Evolutionary conservation across 2,329 filamentous ascomycete species (phyloP), one percentile per base, ranked within the genome.

Genomic region (Aspergillus intermedius): DNA sequence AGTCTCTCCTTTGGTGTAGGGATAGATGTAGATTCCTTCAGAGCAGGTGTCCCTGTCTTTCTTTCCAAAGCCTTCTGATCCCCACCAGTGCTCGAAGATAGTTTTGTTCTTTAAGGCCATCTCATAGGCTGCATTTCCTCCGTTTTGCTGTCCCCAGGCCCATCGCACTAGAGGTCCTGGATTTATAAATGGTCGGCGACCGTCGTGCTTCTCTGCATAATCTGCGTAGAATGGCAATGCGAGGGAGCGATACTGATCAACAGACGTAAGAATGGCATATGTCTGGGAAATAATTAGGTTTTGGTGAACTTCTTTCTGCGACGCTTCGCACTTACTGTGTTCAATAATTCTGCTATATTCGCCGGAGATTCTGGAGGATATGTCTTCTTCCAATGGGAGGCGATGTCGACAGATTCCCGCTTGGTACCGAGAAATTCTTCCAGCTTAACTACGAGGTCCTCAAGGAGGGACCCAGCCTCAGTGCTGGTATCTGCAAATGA

Each of bases 21-120:
- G 50, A 3, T 23, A 19, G 9, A 50, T 45, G 19, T 67, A 72
- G 5, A 58, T 56, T 22, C 21, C 40, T 8, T 28, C 25, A 4
- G 25, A 10, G 25, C 25, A 28, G 25, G 25, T 9, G 25, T 28
- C 8, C 25, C 10, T 28, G 25, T 28, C 25, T 28, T 28, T 28
- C 25, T 28, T 28, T 9, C 25, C 25, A 9, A 28, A 28, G 3
- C 25, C 25, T 28, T 28, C 25, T 10, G 25, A 28, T 10, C 3
- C 21, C 52, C 48, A 53, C 75, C 75, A 78, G 7, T 63, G 53
- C 47, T 67, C 66, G 53, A 78, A 78, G 1, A 66, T 54, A 0
- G 76, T 77, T 53, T 79, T 79, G 57, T 79, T 78, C 4, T 64
- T 56, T 5, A 77, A 62, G 3, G 74, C 78, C 2, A 72, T 61